phyloP scores from a whole-genome alignment of 192 early-diverging fungal genomes.

The Gryganskiella cystojenkinii region DNA sequence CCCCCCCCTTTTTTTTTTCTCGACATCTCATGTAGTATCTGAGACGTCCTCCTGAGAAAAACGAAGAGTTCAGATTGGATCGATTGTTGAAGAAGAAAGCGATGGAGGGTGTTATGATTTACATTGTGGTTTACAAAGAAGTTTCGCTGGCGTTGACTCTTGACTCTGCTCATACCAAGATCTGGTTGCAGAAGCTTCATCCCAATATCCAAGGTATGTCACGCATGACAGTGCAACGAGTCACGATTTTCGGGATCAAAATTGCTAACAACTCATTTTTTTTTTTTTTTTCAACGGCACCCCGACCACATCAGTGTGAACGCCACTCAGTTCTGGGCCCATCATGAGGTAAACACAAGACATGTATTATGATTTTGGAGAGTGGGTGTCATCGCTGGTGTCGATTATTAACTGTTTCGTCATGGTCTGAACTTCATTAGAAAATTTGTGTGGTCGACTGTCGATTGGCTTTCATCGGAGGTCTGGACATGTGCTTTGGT shows the following conservation, averaged over 20 bases:
- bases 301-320: conserved; percentile 81
- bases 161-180: conserved; percentile 81
- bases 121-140: conserved; percentile 91
- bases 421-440: conserved; percentile 9
- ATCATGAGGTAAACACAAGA: conserved; percentile 62
- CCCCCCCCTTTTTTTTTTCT: conserved; percentile 11
- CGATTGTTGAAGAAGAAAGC: conserved; percentile 83
- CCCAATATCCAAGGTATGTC: conserved; percentile 82
- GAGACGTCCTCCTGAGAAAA: conserved; percentile 76
- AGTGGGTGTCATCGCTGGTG: not conserved
- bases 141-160: conserved; percentile 79
- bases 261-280: not conserved
- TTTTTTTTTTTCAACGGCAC: conserved; percentile 76
- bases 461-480: conserved; percentile 82
- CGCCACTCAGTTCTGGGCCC: conserved; percentile 91
- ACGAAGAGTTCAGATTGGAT: conserved; percentile 84
- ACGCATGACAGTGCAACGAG: too few relatives aligned
- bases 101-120: conserved; percentile 87
- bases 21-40: conserved; percentile 66
- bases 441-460: conserved; percentile 79
- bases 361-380: too few relatives aligned
- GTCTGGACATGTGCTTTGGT: conserved; percentile 85
- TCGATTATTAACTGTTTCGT: not conserved
- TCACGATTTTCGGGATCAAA: too few relatives aligned
- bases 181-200: conserved; percentile 75